A percentile compares a stretch with the other conserved stretches of the same genome.
Evolutionary conservation across 192 early-diverging fungal species (phyloP).

Genomic region (Coemansia sp.): DNA sequence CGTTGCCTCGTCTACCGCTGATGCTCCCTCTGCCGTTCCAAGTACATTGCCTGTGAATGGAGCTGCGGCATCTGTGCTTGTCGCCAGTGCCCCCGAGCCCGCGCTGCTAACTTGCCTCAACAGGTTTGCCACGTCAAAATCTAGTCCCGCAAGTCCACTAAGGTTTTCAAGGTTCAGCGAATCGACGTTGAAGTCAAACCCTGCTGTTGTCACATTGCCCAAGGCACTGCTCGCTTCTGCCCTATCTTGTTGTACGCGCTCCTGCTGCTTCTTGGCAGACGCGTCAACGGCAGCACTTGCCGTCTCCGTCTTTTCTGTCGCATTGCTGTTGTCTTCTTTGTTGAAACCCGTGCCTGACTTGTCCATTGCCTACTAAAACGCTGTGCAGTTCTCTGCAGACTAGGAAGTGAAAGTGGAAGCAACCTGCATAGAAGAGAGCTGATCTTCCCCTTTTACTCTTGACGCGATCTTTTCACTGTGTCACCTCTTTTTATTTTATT

Average conservation of each 20-base stretch:
- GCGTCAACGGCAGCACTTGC: background rate
- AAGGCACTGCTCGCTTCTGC: background rate
- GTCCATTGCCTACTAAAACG: background rate
- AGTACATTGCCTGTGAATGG: background rate
- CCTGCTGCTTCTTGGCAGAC: background rate
- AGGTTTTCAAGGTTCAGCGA: conserved; percentile 40
- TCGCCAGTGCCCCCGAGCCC: background rate
- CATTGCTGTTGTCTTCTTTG: background rate
- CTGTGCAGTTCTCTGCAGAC: background rate
- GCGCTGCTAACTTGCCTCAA: conserved; percentile 39
- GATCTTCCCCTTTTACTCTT: background rate
- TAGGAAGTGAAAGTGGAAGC: background rate
- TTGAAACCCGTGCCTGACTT: background rate
- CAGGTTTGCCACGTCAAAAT: conserved; percentile 46
- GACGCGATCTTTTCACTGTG: background rate
- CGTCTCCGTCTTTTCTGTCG: background rate
- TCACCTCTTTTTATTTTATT: background rate
- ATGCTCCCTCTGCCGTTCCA: background rate
- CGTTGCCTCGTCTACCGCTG: background rate
- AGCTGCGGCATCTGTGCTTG: background rate
- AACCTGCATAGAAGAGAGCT: background rate
- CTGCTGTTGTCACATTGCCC: conserved; percentile 5
- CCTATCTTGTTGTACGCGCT: background rate
- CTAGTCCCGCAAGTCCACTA: conserved; percentile 22
- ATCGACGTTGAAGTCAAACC: conserved; percentile 45